Percentiles rank a stretch among this genome's conserved stretches.
These are phyloP conservation scores for Helotiales sp. DNA, from an alignment of 2,329 filamentous ascomycete genomes.

Conservation along the genomic window DNA sequence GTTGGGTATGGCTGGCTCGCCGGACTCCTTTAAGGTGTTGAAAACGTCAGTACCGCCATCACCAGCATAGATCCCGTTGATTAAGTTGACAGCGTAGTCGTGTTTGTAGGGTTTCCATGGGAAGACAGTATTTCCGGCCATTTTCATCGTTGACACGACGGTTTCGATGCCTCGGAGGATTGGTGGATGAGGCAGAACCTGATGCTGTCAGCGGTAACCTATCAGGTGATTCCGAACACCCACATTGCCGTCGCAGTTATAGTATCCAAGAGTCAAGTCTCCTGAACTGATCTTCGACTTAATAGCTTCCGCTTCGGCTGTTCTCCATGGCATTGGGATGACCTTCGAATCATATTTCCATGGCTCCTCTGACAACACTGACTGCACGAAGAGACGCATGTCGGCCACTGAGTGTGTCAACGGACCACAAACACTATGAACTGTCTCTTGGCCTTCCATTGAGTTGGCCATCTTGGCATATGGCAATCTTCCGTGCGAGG, in stretches of 20 bases:
- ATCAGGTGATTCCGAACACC: constrained; percentile 11
- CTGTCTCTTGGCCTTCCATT: constrained; percentile 45
- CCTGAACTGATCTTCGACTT: constrained; percentile 38
- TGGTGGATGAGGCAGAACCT: constrained; percentile 39
- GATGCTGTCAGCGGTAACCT: background rate
- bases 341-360: constrained; percentile 41
- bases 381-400: constrained; percentile 37
- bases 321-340: constrained; percentile 40
- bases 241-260: constrained; percentile 37
- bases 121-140: constrained; percentile 38
- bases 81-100: constrained; percentile 29
- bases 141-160: constrained; percentile 33
- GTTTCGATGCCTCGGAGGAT: constrained; percentile 36
- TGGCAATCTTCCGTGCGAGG: constrained; percentile 30
- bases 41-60: constrained; percentile 30
- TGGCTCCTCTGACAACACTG: constrained; percentile 35
- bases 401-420: constrained; percentile 40
- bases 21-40: constrained; percentile 21
- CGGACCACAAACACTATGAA: constrained; percentile 37
- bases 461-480: constrained; percentile 36
- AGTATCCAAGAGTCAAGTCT: constrained; percentile 38
- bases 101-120: constrained; percentile 38
- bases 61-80: constrained; percentile 29
- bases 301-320: constrained; percentile 31
- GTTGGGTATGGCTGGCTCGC: constrained; percentile 41